Evolutionary conservation across 306 rosid species (phyloP).

Genomic region (Quercus glauca): DNA sequence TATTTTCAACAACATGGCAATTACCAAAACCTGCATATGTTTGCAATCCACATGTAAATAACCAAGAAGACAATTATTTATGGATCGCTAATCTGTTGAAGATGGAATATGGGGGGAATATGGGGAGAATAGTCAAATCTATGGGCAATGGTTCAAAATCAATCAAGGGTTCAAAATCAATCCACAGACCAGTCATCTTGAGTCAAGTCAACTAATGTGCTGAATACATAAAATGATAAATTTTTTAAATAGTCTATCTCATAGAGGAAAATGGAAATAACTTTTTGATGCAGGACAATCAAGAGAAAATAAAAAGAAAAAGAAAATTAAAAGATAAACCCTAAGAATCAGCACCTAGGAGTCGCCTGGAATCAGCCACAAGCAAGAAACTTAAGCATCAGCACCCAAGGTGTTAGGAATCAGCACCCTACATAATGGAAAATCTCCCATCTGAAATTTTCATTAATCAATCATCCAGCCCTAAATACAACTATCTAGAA

Average conservation of each 20-base stretch:
- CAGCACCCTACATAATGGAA: no score
- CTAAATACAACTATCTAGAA: no score
- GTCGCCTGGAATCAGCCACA: no score
- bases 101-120: neutral
- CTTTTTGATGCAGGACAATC: no score
- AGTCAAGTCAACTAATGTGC: neutral
- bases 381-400: no score
- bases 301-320: no score
- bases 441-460: no score
- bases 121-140: neutral
- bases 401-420: no score
- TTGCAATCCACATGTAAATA: slow-evolving; percentile 15
- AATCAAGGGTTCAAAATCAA: neutral
- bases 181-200: neutral
- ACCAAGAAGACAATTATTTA: neutral
- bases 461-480: no score
- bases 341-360: no score
- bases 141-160: neutral
- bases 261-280: neutral
- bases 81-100: neutral
- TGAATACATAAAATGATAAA: neutral
- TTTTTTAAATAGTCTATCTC: neutral
- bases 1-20: slow-evolving; percentile 81
- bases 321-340: no score
- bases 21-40: slow-evolving; percentile 85